These are phyloP conservation scores for Pythium diclinum DNA, from an alignment of 352 stramenopile species.

Conservation along the genomic window DNA sequence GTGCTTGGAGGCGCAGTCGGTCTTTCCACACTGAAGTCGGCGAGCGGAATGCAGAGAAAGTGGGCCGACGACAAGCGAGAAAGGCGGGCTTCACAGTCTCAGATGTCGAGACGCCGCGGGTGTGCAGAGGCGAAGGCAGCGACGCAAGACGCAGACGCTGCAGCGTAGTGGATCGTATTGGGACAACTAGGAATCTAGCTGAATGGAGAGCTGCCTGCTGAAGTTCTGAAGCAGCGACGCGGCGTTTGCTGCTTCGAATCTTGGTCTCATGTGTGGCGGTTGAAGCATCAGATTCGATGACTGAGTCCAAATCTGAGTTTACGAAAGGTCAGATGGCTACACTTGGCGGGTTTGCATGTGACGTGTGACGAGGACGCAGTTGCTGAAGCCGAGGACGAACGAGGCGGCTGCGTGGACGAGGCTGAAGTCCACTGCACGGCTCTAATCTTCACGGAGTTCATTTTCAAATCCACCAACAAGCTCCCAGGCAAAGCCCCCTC, in stretches of 20 bases:
- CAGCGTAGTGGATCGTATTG: not conserved
- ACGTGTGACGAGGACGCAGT: not conserved
- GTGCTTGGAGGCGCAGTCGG: constrained; percentile 15
- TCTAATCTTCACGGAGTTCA: not conserved
- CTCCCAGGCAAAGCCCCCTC: too few species aligned
- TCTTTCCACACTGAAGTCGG: constrained; percentile 27
- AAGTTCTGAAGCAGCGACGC: not conserved
- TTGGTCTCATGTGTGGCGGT: not conserved
- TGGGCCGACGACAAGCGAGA: not conserved
- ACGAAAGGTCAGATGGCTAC: constrained; percentile 2
- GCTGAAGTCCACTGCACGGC: not conserved
- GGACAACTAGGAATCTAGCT: not conserved
- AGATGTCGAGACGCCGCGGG: not conserved
- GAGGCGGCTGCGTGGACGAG: not conserved
- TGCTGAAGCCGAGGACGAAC: not conserved
- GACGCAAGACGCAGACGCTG: not conserved
- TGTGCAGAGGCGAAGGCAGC: not conserved
- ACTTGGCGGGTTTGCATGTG: not conserved
- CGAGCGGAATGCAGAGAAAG: constrained; percentile 23
- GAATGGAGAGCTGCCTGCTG: not conserved
- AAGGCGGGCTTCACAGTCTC: constrained; percentile 2
- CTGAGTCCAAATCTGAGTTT: not conserved
- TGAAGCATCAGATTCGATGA: constrained; percentile 2
- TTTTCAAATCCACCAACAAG: not conserved
- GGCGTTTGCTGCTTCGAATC: not conserved